Evolutionary conservation across 176 grass and related monocot species (phyloP), one percentile per base, ranked within the genome.

Genomic region (Musa acuminata): DNA sequence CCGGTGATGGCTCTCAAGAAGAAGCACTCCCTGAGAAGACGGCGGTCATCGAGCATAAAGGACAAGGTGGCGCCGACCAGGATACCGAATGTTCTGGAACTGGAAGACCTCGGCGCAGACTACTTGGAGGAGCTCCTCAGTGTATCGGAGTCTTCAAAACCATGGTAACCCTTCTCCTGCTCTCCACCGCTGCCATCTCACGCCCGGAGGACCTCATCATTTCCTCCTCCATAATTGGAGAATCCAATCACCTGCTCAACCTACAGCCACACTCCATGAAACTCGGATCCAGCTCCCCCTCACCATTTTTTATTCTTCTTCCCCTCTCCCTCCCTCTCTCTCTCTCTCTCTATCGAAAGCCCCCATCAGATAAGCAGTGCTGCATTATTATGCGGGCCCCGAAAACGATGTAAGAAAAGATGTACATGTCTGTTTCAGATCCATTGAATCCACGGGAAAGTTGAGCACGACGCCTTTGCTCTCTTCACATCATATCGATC

Each of bases 111-210:
- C 1, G 91, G 91, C 62, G 79, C 81, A 22, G 88, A 91, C 13
- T 96, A 91, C 80, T 52, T 96, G 22, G 91, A 96, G 59, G 91
- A 91, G 78, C 86, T 96, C 21, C 76, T 96, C n/a, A 83, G 88
- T 52, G 51, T 88, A 5, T 91, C 88, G 0, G 87, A 90, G 53
- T 19, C 20, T 1, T 2, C 43, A 70, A 70, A 70, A 17, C 66
- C 66, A 63, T 22, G 59, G 5, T 63, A 63, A 22, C 35, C 35
- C 35, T 43, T 43, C 35, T 43, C 35, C 35, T 43, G 35, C 35
- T 43, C 35, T 43, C 35, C 4, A 6, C 35, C 35, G 35, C 0
- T 43, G 35, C 35, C 35, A 43, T 43, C 35, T 43, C 35, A 6
- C 35, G 35, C 3, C 0, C 35, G 35, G 35, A 43, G 35, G 35